Evolutionary conservation across 2,329 filamentous ascomycete species (phyloP).

Genomic region (Aspergillus oerlinghausenensis): DNA sequence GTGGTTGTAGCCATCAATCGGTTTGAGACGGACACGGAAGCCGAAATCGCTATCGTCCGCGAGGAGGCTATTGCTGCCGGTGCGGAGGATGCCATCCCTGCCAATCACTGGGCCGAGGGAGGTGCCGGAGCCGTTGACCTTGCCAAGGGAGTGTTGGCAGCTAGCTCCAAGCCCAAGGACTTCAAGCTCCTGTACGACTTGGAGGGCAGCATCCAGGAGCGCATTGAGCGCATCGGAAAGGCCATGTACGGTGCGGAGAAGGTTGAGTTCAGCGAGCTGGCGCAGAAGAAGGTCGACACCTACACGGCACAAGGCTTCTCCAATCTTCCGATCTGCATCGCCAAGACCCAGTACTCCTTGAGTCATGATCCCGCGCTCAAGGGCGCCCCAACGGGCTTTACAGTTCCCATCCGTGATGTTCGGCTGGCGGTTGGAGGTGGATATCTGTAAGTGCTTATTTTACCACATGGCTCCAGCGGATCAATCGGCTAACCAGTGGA

Average conservation of each 20-base stretch:
- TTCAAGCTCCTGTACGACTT: slow-evolving; percentile 83
- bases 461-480: slow-evolving; percentile 31
- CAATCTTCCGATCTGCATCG: slow-evolving; percentile 90
- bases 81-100: slow-evolving; percentile 86
- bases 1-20: slow-evolving; percentile 97
- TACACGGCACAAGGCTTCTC: slow-evolving; percentile 90
- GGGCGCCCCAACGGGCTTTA: slow-evolving; percentile 91
- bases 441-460: slow-evolving; percentile 61
- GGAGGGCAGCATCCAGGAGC: slow-evolving; percentile 74
- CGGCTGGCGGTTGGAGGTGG: slow-evolving; percentile 90
- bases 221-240: slow-evolving; percentile 84
- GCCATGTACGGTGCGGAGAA: slow-evolving; percentile 90
- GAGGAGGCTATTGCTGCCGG: slow-evolving; percentile 90
- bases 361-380: slow-evolving; percentile 91
- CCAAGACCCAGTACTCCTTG: slow-evolving; percentile 97
- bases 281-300: slow-evolving; percentile 92
- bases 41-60: slow-evolving; percentile 81
- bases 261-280: slow-evolving; percentile 89
- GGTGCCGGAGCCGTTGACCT: slow-evolving; percentile 86
- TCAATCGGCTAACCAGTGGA: slow-evolving; percentile 3
- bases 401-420: slow-evolving; percentile 89
- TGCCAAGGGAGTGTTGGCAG: slow-evolving; percentile 78
- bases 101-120: slow-evolving; percentile 96
- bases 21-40: slow-evolving; percentile 89
- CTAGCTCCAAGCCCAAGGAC: slow-evolving; percentile 76